phyloP scores from a whole-genome alignment of 108 stramenopile genomes.

The Conticribra weissflogii region DNA sequence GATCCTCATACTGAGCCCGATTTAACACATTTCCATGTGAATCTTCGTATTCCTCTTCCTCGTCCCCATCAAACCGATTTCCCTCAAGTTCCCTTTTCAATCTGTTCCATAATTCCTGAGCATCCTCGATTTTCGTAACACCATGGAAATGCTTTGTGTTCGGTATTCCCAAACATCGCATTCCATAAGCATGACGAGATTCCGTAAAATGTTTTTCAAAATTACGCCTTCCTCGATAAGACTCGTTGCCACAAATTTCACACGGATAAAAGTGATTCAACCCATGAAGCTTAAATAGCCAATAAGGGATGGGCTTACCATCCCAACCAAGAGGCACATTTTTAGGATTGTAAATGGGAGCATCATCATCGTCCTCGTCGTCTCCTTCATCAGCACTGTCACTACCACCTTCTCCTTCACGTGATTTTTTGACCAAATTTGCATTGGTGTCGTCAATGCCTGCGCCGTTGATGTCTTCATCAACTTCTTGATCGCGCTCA shows the following conservation, averaged over 20 bases:
- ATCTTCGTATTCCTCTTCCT: slow-evolving; percentile 98
- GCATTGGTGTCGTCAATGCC: slow-evolving; percentile 7
- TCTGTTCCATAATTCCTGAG: slow-evolving; percentile 87
- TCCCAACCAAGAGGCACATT: slow-evolving; percentile 98
- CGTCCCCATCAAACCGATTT: slow-evolving; percentile 81
- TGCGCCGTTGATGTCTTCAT: slow-evolving; percentile 78
- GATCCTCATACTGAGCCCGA: slow-evolving; percentile 91
- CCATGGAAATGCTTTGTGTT: slow-evolving; percentile 99
- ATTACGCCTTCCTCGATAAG: slow-evolving; percentile 92
- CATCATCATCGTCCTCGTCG: slow-evolving; percentile 94
- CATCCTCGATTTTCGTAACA: slow-evolving; percentile 97
- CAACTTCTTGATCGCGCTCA: slow-evolving; percentile 90
- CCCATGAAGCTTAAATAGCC: slow-evolving; percentile 99
- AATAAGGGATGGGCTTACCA: slow-evolving; percentile 99
- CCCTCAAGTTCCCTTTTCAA: slow-evolving; percentile 75
- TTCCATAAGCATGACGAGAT: slow-evolving; percentile 95
- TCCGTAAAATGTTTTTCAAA: slow-evolving; percentile 98
- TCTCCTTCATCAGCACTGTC: slow-evolving; percentile 68
- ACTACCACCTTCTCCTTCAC: slow-evolving; percentile 54
- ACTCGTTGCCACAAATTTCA: slow-evolving; percentile 98
- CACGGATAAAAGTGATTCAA: slow-evolving; percentile 97
- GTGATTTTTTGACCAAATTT: slow-evolving; percentile 33
- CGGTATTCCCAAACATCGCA: slow-evolving; percentile 97
- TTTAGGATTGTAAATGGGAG: slow-evolving; percentile 98
- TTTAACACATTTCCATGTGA: slow-evolving; percentile 97